Evolutionary conservation across 441 rosid species (phyloP), one percentile per base, ranked within the genome.

Genomic region (Aleurites moluccanus): DNA sequence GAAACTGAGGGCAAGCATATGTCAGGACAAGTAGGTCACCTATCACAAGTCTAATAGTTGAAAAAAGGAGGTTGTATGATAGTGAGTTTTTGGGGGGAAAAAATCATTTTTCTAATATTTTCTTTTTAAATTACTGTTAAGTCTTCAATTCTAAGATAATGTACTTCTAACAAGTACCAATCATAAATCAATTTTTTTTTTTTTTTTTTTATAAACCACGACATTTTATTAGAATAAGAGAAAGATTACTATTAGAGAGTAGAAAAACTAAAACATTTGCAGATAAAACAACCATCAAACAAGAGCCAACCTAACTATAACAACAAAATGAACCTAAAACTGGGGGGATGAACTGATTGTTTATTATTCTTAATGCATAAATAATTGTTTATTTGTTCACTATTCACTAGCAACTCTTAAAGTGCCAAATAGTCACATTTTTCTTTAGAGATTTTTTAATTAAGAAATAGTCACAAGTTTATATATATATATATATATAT

Each of bases 71-170:
- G 47, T 30, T 69, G 21, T n/a, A 44, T 33, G 27, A 30, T 50
- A 25, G 45, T 50, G 44, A 49, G n/a, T 62, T 62, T 13, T 64
- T 28, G 21, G 38, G 1, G 40, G 1, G 14, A 33, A 4, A 18
- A 3, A 10, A 21, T 13, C 3, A 9, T 38, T 11, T n/a, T 10
- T 18, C 2, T 35, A 18, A 2, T 53, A 30, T 42, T 74, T 67
- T 28, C 2, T 67, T 56, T 20, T 52, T 40, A 38, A 20, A 20
- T 47, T 15, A 42, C 64, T 35, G 15, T 45, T 60, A 35, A 68
- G 21, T 33, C 78, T 60, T 75, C 18, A 25, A 52, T 33, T 60
- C 49, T 60, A 75, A 68, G 69, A 60, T 56, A 59, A 60, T 47
- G 49, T 69, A n/a, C 25, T 11, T 45, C 2, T 1, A 49, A 33